phyloP scores from a whole-genome alignment of 1,139 yeast genomes.

The Pichia sorboxylosa region DNA sequence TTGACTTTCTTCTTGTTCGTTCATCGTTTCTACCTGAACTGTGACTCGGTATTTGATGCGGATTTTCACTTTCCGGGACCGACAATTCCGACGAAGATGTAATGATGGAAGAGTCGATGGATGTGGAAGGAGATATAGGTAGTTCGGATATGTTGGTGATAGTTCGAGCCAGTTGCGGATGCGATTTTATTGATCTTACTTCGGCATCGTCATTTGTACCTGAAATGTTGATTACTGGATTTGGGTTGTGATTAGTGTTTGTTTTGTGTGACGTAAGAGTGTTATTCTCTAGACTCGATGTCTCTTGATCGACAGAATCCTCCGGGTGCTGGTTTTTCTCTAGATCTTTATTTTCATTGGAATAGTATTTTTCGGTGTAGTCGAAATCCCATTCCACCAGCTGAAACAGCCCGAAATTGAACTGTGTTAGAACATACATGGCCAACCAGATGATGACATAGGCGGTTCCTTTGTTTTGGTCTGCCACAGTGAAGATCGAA shows the following conservation, averaged over 20 bases:
- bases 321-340: background rate
- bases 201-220: background rate
- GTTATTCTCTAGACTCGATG: background rate
- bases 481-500: constrained; percentile 46
- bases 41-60: background rate
- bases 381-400: constrained; percentile 61
- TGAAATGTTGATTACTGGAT: background rate
- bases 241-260: background rate
- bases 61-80: constrained; percentile 1
- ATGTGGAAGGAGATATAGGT: constrained; percentile 10
- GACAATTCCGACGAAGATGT: background rate
- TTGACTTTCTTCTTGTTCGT: background rate
- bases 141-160: constrained; percentile 2
- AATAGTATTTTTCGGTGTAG: constrained; percentile 5
- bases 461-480: constrained; percentile 75
- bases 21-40: background rate
- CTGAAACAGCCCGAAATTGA: constrained; percentile 65
- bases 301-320: background rate
- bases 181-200: background rate
- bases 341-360: background rate
- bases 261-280: background rate
- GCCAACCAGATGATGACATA: constrained; percentile 78
- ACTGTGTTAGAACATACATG: constrained; percentile 59
- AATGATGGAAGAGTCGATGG: background rate
- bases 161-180: background rate